phyloP scores from a whole-genome alignment of 2,329 filamentous ascomycete species.

The Ambrosiella beaveri region DNA sequence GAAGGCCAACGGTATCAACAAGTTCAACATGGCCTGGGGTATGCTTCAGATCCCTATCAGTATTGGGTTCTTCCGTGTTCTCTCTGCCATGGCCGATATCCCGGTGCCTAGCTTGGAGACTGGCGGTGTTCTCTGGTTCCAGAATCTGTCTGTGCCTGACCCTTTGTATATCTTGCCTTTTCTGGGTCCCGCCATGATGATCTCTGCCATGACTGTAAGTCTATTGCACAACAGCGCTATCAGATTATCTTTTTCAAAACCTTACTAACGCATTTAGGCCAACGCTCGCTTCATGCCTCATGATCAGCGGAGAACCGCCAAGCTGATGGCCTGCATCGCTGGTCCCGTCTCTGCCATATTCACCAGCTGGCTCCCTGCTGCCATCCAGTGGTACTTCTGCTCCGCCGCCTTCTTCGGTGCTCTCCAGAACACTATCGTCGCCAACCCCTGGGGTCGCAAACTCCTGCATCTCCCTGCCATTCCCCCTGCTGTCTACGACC shows the following conservation, averaged over 20 bases:
- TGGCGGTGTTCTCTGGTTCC: conserved; percentile 61
- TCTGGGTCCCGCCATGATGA: conserved; percentile 38
- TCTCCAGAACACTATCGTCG: conserved; percentile 22
- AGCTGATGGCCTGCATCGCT: conserved; percentile 27
- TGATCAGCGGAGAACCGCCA: conserved; percentile 22
- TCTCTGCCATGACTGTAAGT: conserved; percentile 35
- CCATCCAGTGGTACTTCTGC: conserved; percentile 33
- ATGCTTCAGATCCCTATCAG: conserved; percentile 45
- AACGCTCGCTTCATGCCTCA: conserved; percentile 21
- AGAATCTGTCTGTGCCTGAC: conserved; percentile 58
- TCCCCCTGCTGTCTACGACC: conserved; percentile 13
- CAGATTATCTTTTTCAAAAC: neutral
- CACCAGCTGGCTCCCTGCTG: conserved; percentile 31
- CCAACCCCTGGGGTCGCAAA: conserved; percentile 25
- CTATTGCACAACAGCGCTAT: neutral
- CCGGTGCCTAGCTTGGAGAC: conserved; percentile 64
- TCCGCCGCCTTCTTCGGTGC: conserved; percentile 20
- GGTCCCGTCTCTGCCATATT: conserved; percentile 27
- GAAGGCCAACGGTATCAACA: conserved; percentile 22
- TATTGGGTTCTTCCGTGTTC: conserved; percentile 62
- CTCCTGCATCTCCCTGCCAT: conserved; percentile 22
- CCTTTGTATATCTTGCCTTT: conserved; percentile 62
- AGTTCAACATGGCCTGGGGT: conserved; percentile 22
- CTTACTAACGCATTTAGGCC: conserved; percentile 19
- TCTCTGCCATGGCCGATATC: conserved; percentile 55